A percentile compares a stretch with the other conserved stretches of the same genome.
Evolutionary conservation across 768 basidiomycete genomes (phyloP).

Genomic region (Lanmaoa rubissima): DNA sequence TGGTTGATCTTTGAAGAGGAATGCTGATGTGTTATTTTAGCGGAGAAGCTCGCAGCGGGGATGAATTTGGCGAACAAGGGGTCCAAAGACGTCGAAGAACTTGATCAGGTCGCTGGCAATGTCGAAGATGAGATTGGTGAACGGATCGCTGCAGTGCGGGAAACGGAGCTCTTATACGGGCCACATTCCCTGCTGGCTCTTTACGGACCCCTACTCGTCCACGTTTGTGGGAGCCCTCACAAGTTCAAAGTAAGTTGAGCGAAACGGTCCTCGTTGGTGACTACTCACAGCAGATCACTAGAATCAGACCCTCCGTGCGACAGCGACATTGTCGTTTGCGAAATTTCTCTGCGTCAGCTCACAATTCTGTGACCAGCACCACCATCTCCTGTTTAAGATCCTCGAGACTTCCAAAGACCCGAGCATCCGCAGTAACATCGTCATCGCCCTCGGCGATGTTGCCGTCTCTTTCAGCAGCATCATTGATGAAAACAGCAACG

Average conservation of each 20-base stretch:
- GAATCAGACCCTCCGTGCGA: conserved; percentile 84
- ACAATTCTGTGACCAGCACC: conserved; percentile 88
- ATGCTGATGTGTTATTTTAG: conserved; percentile 30
- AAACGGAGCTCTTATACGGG: conserved; percentile 86
- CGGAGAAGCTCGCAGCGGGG: conserved; percentile 56
- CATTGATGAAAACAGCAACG: conserved; percentile 95
- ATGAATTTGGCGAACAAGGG: conserved; percentile 36
- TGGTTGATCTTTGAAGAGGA: neutral
- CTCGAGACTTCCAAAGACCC: conserved; percentile 89
- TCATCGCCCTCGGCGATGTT: conserved; percentile 96
- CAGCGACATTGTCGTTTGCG: conserved; percentile 85
- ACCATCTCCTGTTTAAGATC: conserved; percentile 88
- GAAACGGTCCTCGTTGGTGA: neutral
- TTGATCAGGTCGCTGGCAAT: conserved; percentile 96
- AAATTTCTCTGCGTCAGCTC: conserved; percentile 97
- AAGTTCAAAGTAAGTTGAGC: conserved; percentile 70
- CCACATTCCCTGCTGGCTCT: conserved; percentile 74
- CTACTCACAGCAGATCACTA: conserved; percentile 32
- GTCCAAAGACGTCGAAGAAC: conserved; percentile 73
- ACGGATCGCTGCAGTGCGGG: conserved; percentile 76
- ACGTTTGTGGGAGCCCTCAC: conserved; percentile 87
- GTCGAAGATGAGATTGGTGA: conserved; percentile 99
- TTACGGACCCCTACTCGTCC: conserved; percentile 88
- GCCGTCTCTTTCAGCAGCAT: conserved; percentile 98
- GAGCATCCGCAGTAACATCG: conserved; percentile 91